Base-by-base conservation (phyloP, 305 asterid genomes). In the Lippia alba region DNA sequence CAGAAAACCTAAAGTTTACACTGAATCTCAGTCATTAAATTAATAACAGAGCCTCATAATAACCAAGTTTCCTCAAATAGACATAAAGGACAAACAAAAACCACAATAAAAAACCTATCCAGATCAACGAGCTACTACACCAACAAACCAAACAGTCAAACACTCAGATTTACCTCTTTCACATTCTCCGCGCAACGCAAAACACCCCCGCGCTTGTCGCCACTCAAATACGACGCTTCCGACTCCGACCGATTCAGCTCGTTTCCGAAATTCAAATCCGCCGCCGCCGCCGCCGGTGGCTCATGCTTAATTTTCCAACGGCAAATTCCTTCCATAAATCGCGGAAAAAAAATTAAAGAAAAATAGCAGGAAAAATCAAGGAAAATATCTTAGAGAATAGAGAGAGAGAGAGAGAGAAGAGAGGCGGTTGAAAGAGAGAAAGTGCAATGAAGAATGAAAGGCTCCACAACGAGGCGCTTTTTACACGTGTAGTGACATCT, bases 401-500 rank as follows among this genome's bases (percentile, higher is more conserved):
- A 46, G 57, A n/a, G n/a, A n/a, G 36, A 66, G 62, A 63, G 57
- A 69, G 16, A 53, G 44, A 56, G 55, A 12, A 74, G 67, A 48
- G 32, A 3, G 17, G 34, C 6, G 20, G 51, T 19, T 64, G 46
- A 32, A 55, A 12, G 67, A 10, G 69, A 50, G 19, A 15, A 49
- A 65, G 63, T 56, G 53, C 39, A 66, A 59, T 33, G 12, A 44
- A 44, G 49, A 65, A 60, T 34, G 70, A 54, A 48, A 51, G 66
- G 77, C 79, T 80, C 96, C 91, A 84, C 91, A 71, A 70, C 80
- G 84, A 73, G 12, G 80, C 84, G 79, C 88, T 87, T 85, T 48
- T 86, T 80, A 80, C 89, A 81, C 86, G 84, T 88, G 90, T 71
- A 61, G 12, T 65, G 55, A 65, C 44, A 48, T 45, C 50, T 8